Conservation (phyloP, 305 asterid genomes). For the Fraxinus paxiana region DNA sequence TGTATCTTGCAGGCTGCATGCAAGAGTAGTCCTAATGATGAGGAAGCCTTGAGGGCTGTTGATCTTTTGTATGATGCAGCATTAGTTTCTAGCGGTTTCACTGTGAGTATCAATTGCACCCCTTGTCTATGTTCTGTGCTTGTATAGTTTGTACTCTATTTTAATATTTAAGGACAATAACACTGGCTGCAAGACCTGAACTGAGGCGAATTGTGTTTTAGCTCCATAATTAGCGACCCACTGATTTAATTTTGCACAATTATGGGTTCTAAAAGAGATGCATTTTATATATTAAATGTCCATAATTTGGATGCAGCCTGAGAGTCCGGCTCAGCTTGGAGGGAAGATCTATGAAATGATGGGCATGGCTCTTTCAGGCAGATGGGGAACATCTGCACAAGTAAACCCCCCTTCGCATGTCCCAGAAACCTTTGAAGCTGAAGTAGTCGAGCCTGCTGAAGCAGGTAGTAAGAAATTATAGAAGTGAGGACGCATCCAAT, state of each 20-base stretch:
- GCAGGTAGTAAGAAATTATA: constrained; percentile 46
- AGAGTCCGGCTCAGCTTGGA: constrained; percentile 88
- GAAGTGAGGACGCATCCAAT: neutral
- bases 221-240: neutral
- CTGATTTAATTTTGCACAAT: neutral
- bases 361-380: constrained; percentile 74
- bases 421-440: constrained; percentile 66
- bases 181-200: neutral
- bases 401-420: constrained; percentile 18
- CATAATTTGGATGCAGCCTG: constrained; percentile 52
- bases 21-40: constrained; percentile 69
- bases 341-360: constrained; percentile 94
- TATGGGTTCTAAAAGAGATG: neutral
- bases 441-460: constrained; percentile 63
- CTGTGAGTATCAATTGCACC: constrained; percentile 43
- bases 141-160: neutral
- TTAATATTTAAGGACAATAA: neutral
- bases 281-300: neutral
- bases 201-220: neutral
- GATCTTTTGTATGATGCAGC: constrained; percentile 90
- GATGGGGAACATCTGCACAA: constrained; percentile 47
- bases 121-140: neutral
- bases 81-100: constrained; percentile 86
- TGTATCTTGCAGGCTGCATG: constrained; percentile 56
- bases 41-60: constrained; percentile 83